Evolutionary conservation across 192 early-diverging fungal species (phyloP).

Genomic region (Geranomyces variabilis): DNA sequence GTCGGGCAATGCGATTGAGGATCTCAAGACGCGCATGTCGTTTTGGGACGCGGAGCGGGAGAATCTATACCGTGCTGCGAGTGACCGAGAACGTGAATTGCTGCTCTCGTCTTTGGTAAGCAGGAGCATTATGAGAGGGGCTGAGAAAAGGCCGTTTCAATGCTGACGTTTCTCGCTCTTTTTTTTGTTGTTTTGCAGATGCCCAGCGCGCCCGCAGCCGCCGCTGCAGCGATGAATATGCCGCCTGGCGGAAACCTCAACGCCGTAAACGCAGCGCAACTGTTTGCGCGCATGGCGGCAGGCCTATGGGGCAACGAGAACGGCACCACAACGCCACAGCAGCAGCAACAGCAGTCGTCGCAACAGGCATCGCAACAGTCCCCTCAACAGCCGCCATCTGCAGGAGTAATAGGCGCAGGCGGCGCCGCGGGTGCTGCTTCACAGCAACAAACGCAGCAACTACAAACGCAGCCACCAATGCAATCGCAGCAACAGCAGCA

Average conservation of each 20-base stretch:
- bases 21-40: conserved; percentile 35
- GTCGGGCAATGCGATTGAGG: conserved; percentile 24
- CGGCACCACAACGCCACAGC: not conserved
- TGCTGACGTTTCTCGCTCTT: not conserved
- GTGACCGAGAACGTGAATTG: conserved; percentile 30
- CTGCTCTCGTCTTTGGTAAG: conserved; percentile 24
- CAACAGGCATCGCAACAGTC: not conserved
- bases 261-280: conserved; percentile 22
- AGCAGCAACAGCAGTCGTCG: not conserved
- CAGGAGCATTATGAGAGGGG: not conserved
- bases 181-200: not conserved
- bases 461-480: not conserved
- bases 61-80: conserved; percentile 31
- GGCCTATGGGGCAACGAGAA: conserved; percentile 14
- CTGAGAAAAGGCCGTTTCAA: not conserved
- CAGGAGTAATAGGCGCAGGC: not conserved
- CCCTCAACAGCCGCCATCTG: not conserved
- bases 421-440: not conserved
- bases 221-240: conserved; percentile 18
- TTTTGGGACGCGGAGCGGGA: conserved; percentile 40
- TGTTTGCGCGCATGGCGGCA: conserved; percentile 27
- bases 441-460: conserved; percentile 5
- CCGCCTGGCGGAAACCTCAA: conserved; percentile 5
- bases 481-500: not conserved
- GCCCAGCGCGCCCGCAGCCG: conserved; percentile 2